Base-by-base conservation (phyloP, 352 stramenopile species). In the Phytophthora fragariaefolia region DNA sequence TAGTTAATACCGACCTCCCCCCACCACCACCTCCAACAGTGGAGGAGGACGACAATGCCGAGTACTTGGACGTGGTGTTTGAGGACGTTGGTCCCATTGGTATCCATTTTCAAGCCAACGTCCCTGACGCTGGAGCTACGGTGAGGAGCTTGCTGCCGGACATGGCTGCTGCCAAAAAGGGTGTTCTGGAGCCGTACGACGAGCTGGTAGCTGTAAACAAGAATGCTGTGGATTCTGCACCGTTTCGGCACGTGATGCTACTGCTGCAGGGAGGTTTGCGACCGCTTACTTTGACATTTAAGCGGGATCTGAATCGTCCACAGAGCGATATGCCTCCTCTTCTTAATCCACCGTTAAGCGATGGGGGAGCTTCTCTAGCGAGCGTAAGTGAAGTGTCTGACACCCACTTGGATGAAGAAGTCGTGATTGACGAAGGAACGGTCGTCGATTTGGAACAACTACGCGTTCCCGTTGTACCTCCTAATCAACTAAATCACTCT, bases 181-280 rank as follows among this genome's bases (percentile, higher is more conserved):
- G 69, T 3, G 57, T 82, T 23, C 57, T 96, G 17, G 70, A 88
- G 48, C 74, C 81, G 23, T 90, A 80, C 58, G 85, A 92, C 63
- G 79, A 82, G 15, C 55, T 96, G 7, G 73, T 96, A n/a, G 80
- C 82, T 20, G 85, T 96, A 28, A 96, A 96, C 69, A 79, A 90
- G 48, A 80, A 87, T 52, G 63, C 73, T 0, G 85, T 96, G 7
- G 74, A 85, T 42, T 68, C 66, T 34, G 87, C 87, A 3, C 82
- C 85, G 38, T 96, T 96, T 60, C 85, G 82, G 1, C 85, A 94
- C 50, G 74, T 91, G 18, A 96, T 96, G 87, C 54, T 96, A 10
- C 38, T 96, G 9, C 53, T 96, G 7, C 81, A 96, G 71, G 87
- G 87, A 27, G 87, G 87, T 1, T 67, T 92, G 18, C 81, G 85